These are phyloP conservation scores for Stevia rebaudiana DNA, from an alignment of 140 eudicot genomes.

Conservation along the genomic window DNA sequence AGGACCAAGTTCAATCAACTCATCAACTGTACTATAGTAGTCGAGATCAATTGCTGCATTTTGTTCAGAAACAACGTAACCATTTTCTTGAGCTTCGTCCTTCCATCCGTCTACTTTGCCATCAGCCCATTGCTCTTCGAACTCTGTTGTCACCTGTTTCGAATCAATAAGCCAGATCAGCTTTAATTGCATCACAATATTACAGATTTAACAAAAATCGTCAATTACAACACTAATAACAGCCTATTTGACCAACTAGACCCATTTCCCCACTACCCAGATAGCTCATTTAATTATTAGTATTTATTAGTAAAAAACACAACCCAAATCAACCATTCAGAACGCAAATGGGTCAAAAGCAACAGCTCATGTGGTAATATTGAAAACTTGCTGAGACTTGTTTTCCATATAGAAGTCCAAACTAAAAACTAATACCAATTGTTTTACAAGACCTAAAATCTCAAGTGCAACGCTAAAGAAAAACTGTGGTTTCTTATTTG, in stretches of 20 bases:
- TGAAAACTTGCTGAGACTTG: not conserved
- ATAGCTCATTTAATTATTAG: too few species aligned
- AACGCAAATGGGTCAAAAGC: not conserved
- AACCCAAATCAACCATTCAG: not conserved
- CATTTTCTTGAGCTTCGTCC: slow-evolving; percentile 58
- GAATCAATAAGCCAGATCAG: slow-evolving; percentile 10
- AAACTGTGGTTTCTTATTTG: not conserved
- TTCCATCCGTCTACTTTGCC: slow-evolving; percentile 79
- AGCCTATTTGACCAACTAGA: not conserved
- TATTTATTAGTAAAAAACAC: not conserved
- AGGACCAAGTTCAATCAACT: slow-evolving; percentile 79
- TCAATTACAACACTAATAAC: too few species aligned
- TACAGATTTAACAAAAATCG: too few species aligned
- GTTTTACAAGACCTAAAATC: not conserved
- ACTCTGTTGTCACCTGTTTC: slow-evolving; percentile 68
- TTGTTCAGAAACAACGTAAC: slow-evolving; percentile 43
- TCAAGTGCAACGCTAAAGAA: too few species aligned
- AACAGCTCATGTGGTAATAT: not conserved
- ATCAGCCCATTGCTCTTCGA: slow-evolving; percentile 77
- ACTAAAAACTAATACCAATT: not conserved
- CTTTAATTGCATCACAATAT: too few species aligned
- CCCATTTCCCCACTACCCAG: too few species aligned
- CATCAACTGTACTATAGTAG: slow-evolving; percentile 71
- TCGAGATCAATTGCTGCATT: slow-evolving; percentile 63
- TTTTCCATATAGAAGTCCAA: not conserved